A percentile compares a stretch with the other conserved stretches of the same genome.
These are phyloP conservation scores for Cavenderia fasciculata DNA, from an alignment of 78 protist genomes.

Conservation along the genomic window DNA sequence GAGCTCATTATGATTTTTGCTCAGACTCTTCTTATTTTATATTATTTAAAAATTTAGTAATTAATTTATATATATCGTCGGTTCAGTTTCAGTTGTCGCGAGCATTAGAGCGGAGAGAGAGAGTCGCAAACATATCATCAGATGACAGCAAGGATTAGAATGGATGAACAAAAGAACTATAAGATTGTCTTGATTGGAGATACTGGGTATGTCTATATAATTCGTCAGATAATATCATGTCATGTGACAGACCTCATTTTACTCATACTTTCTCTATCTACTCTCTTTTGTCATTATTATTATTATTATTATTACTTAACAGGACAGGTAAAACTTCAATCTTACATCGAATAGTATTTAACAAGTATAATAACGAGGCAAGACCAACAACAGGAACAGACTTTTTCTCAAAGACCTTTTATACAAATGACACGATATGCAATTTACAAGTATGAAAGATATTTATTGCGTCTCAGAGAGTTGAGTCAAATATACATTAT, in stretches of 20 bases:
- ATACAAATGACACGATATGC: conserved; percentile 10
- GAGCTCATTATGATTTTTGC: no score
- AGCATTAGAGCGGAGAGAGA: no score
- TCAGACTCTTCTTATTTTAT: no score
- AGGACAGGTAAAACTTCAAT: conserved; percentile 53
- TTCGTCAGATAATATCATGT: not conserved
- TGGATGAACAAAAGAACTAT: conserved; percentile 26
- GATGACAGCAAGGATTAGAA: conserved; percentile 24
- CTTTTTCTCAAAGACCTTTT: conserved; percentile 37
- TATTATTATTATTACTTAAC: not conserved
- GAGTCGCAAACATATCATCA: no score
- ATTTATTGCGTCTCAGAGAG: not conserved
- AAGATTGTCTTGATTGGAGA: conserved; percentile 38
- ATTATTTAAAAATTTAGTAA: no score
- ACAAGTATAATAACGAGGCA: conserved; percentile 18
- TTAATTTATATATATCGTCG: no score
- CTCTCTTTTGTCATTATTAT: not conserved
- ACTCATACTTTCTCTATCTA: not conserved
- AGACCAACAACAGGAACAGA: conserved; percentile 53
- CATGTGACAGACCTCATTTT: not conserved
- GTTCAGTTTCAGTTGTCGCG: no score
- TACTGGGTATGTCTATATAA: conserved; percentile 12
- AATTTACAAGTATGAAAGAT: conserved; percentile 19
- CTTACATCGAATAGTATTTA: conserved; percentile 39
- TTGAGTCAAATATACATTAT: not conserved